These are phyloP conservation scores for Venustampulla echinocandica DNA, from an alignment of 495 filamentous ascomycete genomes.

Conservation along the genomic window DNA sequence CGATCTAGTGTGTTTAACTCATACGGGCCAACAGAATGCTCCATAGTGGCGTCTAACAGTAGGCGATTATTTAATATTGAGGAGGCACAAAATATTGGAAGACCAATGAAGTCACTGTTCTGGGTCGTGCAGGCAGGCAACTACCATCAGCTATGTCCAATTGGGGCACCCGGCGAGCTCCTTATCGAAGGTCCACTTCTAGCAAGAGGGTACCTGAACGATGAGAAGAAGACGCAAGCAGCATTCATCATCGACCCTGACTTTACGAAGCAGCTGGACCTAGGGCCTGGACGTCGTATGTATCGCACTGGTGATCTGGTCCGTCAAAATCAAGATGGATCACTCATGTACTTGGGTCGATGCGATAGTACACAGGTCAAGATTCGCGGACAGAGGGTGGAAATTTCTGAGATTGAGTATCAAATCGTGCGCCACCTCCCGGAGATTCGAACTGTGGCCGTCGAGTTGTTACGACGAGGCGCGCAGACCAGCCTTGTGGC, in stretches of 20 bases:
- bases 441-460: neutral
- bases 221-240: conserved; percentile 6
- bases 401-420: conserved; percentile 34
- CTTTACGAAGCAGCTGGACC: conserved; percentile 6
- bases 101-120: conserved; percentile 20
- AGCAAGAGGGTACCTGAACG: conserved; percentile 39
- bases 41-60: neutral
- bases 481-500: neutral
- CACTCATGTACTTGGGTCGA: conserved; percentile 27
- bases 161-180: conserved; percentile 54
- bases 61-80: conserved; percentile 15
- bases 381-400: conserved; percentile 26
- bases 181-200: conserved; percentile 52
- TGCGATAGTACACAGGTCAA: conserved; percentile 26
- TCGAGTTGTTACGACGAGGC: neutral
- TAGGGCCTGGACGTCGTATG: conserved; percentile 22
- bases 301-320: conserved; percentile 42
- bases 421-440: conserved; percentile 39
- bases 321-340: conserved; percentile 30
- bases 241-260: conserved; percentile 25
- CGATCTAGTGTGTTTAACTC: neutral
- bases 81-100: conserved; percentile 25
- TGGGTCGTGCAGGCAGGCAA: conserved; percentile 53
- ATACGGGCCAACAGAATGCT: neutral
- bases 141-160: conserved; percentile 41